A percentile compares a stretch with the other conserved stretches of the same genome.
Conservation (phyloP, 306 rosid genomes). For the Lablab purpureus region DNA sequence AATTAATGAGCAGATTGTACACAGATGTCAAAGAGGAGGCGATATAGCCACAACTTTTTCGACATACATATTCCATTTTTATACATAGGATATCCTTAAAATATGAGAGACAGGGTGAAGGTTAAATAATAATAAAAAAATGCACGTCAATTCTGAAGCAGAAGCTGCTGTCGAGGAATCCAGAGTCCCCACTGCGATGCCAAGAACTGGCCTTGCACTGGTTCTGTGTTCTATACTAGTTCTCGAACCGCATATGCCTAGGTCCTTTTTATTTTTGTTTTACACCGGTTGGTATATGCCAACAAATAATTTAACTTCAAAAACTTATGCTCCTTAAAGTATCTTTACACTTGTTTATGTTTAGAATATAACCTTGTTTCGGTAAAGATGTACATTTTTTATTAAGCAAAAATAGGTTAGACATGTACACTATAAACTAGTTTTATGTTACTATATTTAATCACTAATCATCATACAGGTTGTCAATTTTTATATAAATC, state of each 20-base stretch:
- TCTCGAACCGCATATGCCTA: constrained; percentile 47
- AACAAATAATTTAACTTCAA: constrained; percentile 39
- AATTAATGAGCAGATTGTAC: neutral
- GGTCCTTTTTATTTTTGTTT: constrained; percentile 30
- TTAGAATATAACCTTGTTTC: constrained; percentile 2
- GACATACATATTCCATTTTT: constrained; percentile 20
- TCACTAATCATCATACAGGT: no score
- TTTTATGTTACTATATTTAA: no score
- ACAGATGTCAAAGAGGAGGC: constrained; percentile 2
- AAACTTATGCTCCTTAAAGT: neutral
- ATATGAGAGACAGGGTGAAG: constrained; percentile 16
- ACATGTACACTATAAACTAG: neutral
- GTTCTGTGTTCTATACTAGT: constrained; percentile 20
- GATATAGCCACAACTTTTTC: constrained; percentile 27
- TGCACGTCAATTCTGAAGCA: constrained; percentile 22
- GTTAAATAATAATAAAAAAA: neutral
- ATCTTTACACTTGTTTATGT: neutral
- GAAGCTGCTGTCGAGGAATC: constrained; percentile 49
- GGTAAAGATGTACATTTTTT: neutral
- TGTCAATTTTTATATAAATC: no score
- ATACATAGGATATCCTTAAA: constrained; percentile 46
- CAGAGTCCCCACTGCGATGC: constrained; percentile 57
- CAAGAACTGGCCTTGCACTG: constrained; percentile 53
- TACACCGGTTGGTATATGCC: constrained; percentile 36
- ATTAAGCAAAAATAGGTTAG: no score